phyloP scores from a whole-genome alignment of 1,284 basidiomycete genomes.

The Calocybe gambosa region DNA sequence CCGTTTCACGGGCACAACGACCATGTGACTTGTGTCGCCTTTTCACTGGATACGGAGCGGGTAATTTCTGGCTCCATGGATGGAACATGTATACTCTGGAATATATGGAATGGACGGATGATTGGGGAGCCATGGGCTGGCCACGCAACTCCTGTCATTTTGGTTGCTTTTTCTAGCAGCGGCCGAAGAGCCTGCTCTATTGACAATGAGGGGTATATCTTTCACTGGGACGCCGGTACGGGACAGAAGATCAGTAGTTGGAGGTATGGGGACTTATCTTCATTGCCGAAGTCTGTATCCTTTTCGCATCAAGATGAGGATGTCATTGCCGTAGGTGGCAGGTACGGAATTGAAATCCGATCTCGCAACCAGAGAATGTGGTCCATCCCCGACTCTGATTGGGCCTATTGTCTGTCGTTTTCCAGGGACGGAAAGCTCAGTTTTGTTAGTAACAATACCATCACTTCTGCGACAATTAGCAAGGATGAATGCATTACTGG shows the following conservation, averaged over 20 bases:
- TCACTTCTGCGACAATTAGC: neutral
- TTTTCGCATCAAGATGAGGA: neutral
- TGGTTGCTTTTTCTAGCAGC: neutral
- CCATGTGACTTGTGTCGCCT: neutral
- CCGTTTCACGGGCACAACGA: neutral
- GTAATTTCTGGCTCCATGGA: neutral
- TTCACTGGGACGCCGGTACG: neutral
- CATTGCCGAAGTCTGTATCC: neutral
- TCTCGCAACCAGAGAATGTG: neutral
- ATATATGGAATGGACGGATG: neutral
- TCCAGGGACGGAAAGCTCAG: neutral
- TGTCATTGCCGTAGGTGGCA: neutral
- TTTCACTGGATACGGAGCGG: neutral
- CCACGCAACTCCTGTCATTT: neutral
- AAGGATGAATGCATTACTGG: neutral
- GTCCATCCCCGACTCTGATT: neutral
- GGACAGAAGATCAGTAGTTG: neutral
- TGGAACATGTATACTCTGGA: conserved; percentile 7
- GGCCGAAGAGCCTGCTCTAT: neutral
- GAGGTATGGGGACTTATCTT: neutral
- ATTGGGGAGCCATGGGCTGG: neutral
- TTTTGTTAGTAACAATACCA: neutral
- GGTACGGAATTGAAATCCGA: neutral
- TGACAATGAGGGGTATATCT: neutral
- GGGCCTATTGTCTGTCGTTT: neutral